Base-by-base conservation (phyloP, 1,284 basidiomycete species). In the Puccinia novopanici region DNA sequence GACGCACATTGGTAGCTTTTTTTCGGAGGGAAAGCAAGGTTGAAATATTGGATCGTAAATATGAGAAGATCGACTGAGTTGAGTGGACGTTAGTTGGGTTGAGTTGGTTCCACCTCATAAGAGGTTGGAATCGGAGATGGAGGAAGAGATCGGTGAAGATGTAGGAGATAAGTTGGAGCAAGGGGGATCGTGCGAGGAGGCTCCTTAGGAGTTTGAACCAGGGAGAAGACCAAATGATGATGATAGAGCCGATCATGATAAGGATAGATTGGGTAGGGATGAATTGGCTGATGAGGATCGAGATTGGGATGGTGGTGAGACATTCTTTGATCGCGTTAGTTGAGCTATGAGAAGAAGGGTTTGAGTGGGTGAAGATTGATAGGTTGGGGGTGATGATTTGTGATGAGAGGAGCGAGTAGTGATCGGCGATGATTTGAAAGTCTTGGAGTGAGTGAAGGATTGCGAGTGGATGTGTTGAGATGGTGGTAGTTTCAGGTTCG, bases 181-280 rank as follows among this genome's bases (percentile, higher is more conserved):
- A 6, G 3, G 42, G 67, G n/a, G 84, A 84, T 80, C 84, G 83
- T 84, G 84, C 85, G 34, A 86, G 72, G 6, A 85, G 84, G 34
- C 83, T 82, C 34, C 84, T 84, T 52, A 85, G 82, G 8, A 85
- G 79, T 15, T 82, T 83, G 52, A 83, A 84, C 84, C 85, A 86
- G 9, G 85, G 84, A 24, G 85, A 83, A 75, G 84, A 85, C 84
- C 85, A 86, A 17, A 85, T 83, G 52, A 86, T 81, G 8, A 83
- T 82, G 5, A 85, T 45, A 0, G 83, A 83, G 48, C 85, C 85
- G n/a, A 82, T 34, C 3, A 84, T 54, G 75, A 85, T 83, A 24
- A 85, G 68, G 54, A 84, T 78, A 55, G 83, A 82, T n/a, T 83
- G 82, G n/a, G 85, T 72, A 6, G 82, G 80, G 59, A 86, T 82